Percentiles rank a stretch among this genome's conserved stretches.
Evolutionary conservation across 345 rosid species (phyloP).

Genomic region (Geranium rotundifolium): DNA sequence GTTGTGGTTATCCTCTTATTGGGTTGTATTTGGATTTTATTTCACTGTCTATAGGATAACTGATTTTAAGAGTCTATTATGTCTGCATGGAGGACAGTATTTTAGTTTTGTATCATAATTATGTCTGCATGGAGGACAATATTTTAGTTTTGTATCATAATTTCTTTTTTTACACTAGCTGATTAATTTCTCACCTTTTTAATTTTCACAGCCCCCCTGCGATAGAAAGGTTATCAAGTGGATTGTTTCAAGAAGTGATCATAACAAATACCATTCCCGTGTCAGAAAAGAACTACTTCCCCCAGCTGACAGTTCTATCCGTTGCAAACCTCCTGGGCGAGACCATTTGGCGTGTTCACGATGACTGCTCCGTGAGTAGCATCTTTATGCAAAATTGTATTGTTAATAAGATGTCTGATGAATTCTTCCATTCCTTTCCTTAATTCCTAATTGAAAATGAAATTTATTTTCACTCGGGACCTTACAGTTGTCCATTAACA

Average conservation of each 20-base stretch:
- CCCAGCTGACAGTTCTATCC: slow-evolving; percentile 83
- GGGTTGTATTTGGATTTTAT: too few species aligned
- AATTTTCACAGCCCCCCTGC: slow-evolving; percentile 72
- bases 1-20: background rate
- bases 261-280: slow-evolving; percentile 90
- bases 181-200: background rate
- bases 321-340: slow-evolving; percentile 95
- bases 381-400: slow-evolving; percentile 16
- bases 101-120: too few species aligned
- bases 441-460: too few species aligned
- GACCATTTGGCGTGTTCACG: slow-evolving; percentile 96
- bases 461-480: too few species aligned
- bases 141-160: too few species aligned
- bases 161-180: too few species aligned
- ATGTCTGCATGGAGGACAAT: too few species aligned
- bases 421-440: too few species aligned
- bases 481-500: too few species aligned
- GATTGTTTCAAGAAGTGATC: slow-evolving; percentile 92
- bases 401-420: background rate
- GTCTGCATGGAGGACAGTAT: too few species aligned
- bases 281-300: slow-evolving; percentile 72
- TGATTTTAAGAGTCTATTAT: too few species aligned
- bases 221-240: slow-evolving; percentile 81
- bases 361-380: slow-evolving; percentile 84
- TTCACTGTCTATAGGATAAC: too few species aligned